Evolutionary conservation across 1,284 basidiomycete genomes (phyloP).

Genomic region (Moesziomyces antarcticus): DNA sequence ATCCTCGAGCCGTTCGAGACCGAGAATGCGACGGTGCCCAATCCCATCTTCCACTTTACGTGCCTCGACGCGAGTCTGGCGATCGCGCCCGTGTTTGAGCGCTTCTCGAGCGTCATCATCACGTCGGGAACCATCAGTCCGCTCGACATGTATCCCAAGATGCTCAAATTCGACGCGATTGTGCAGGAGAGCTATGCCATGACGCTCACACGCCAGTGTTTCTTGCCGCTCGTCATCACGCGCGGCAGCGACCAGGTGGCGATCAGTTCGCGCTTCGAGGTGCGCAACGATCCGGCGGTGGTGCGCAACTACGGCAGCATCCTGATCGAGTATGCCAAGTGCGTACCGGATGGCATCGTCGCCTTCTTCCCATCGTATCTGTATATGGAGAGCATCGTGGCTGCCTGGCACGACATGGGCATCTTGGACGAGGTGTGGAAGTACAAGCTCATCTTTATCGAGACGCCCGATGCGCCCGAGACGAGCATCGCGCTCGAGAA

Average conservation of each 20-base stretch:
- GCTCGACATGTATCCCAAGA: constrained; percentile 99
- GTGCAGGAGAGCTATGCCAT: constrained; percentile 98
- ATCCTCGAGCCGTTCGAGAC: constrained; percentile 99
- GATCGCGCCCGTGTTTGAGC: constrained; percentile 97
- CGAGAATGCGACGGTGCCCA: constrained; percentile 97
- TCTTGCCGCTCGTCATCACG: constrained; percentile 97
- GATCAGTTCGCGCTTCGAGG: constrained; percentile 98
- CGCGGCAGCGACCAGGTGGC: constrained; percentile 98
- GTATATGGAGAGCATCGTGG: constrained; percentile 99
- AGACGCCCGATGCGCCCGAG: constrained; percentile 98
- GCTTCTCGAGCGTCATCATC: constrained; percentile 97
- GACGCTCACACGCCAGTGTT: constrained; percentile 96
- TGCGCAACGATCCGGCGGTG: constrained; percentile 97
- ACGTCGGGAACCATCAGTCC: constrained; percentile 98
- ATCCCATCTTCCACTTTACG: constrained; percentile 97
- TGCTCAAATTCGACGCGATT: constrained; percentile 97
- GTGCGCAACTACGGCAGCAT: constrained; percentile 99
- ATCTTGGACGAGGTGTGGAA: constrained; percentile 99
- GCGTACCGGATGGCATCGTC: constrained; percentile 98
- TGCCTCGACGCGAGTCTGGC: constrained; percentile 97
- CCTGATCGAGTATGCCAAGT: constrained; percentile 96
- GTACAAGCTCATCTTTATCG: constrained; percentile 98
- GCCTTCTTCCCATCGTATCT: constrained; percentile 99
- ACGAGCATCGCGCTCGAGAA: constrained; percentile 98
- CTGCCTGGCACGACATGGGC: constrained; percentile 99